Evolutionary conservation across 768 basidiomycete genomes (phyloP).

Genomic region (Boletus fagicola): DNA sequence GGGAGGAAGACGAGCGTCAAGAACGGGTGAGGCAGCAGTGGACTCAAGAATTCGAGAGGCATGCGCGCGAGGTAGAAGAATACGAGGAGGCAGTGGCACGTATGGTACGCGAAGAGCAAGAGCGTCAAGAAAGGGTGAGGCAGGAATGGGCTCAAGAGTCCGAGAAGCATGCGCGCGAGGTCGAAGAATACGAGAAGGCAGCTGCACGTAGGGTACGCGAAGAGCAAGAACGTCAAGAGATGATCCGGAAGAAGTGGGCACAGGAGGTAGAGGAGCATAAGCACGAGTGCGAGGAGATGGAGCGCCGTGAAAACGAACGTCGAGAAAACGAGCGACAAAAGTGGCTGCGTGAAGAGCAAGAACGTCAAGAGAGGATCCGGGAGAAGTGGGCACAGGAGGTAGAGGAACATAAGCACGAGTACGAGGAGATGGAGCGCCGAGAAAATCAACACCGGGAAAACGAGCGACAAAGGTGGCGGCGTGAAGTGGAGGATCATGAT

Average conservation of each 20-base stretch:
- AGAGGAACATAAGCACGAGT: too few relatives aligned
- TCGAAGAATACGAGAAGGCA: not conserved
- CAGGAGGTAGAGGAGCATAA: too few relatives aligned
- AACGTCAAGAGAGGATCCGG: too few relatives aligned
- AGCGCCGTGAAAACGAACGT: too few relatives aligned
- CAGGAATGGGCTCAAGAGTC: constrained; percentile 7
- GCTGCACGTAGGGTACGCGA: not conserved
- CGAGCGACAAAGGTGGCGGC: too few relatives aligned
- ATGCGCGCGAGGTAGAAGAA: not conserved
- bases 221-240: constrained; percentile 21
- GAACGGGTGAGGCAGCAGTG: constrained; percentile 2
- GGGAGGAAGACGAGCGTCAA: not conserved
- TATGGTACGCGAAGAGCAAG: constrained; percentile 4
- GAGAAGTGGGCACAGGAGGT: too few relatives aligned
- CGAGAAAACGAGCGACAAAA: too few relatives aligned
- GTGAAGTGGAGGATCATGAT: constrained; percentile 21
- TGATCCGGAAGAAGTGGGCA: too few relatives aligned
- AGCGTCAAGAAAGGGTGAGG: constrained; percentile 7
- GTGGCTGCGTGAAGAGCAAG: too few relatives aligned
- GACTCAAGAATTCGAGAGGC: constrained; percentile 4
- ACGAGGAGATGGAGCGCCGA: too few relatives aligned
- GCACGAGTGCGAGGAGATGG: too few relatives aligned
- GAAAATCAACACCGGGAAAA: too few relatives aligned
- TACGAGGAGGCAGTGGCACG: not conserved
- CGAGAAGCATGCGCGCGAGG: not conserved